Evolutionary conservation across 2,329 filamentous ascomycete species (phyloP).

Genomic region (Amesomyces nigricolor): DNA sequence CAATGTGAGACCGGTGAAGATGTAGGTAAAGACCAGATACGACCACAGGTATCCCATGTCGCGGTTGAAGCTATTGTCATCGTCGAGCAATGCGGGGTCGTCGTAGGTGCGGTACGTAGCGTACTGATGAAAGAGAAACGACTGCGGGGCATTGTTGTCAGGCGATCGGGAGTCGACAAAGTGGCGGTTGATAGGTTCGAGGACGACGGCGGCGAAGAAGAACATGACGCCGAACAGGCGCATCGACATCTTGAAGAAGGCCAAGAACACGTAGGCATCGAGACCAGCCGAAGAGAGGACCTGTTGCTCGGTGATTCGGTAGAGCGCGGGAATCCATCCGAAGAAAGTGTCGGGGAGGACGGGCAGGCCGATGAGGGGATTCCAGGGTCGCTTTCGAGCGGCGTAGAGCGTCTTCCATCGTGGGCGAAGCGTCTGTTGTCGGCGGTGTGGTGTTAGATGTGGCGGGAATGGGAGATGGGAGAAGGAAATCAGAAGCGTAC

Average conservation of each 20-base stretch:
- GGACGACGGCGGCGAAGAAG: constrained; percentile 72
- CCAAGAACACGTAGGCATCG: constrained; percentile 91
- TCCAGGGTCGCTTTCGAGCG: constrained; percentile 72
- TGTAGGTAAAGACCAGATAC: constrained; percentile 89
- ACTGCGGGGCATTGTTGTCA: constrained; percentile 7
- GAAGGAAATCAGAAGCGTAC: constrained; percentile 38
- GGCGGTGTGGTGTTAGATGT: neutral
- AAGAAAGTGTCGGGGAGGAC: constrained; percentile 78
- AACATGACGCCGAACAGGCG: constrained; percentile 74
- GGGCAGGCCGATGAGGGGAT: constrained; percentile 58
- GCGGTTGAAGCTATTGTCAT: constrained; percentile 31
- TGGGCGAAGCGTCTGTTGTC: constrained; percentile 66
- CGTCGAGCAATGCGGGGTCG: constrained; percentile 1
- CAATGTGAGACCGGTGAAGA: constrained; percentile 77
- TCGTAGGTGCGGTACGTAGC: constrained; percentile 4
- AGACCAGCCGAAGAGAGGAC: constrained; percentile 84
- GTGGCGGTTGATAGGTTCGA: constrained; percentile 77
- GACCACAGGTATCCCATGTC: constrained; percentile 70
- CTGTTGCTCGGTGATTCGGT: constrained; percentile 80
- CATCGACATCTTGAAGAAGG: constrained; percentile 93
- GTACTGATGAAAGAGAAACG: constrained; percentile 15
- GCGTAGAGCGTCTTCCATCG: constrained; percentile 90
- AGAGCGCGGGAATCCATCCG: constrained; percentile 87
- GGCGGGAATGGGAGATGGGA: neutral
- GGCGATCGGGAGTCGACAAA: constrained; percentile 38